These are phyloP conservation scores for Triticum urartu DNA, from an alignment of 176 grass and related monocot genomes.

Conservation along the genomic window DNA sequence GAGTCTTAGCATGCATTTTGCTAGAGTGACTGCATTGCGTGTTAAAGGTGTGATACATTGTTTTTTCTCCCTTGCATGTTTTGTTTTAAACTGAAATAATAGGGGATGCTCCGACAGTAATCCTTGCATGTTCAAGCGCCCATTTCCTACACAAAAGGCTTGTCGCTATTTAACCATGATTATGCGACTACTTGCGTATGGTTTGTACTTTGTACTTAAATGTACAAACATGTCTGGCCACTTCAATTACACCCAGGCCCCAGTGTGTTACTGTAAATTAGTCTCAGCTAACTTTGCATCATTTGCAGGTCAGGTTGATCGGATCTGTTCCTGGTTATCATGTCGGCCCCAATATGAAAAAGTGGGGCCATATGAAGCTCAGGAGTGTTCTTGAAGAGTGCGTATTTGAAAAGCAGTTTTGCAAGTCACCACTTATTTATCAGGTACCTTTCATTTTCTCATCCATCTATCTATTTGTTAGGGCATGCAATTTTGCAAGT, in stretches of 20 bases:
- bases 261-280: background rate
- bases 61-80: background rate
- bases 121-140: background rate
- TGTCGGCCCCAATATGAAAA: constrained; percentile 65
- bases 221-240: background rate
- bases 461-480: constrained; percentile 24
- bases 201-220: constrained; percentile 16
- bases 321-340: constrained; percentile 96
- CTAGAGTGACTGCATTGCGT: background rate
- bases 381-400: constrained; percentile 72
- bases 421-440: constrained; percentile 86
- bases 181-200: background rate
- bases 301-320: constrained; percentile 77
- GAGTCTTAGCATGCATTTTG: constrained; percentile 14
- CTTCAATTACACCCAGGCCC: background rate
- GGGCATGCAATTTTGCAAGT: constrained; percentile 12
- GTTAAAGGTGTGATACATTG: background rate
- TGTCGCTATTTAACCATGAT: background rate
- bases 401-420: constrained; percentile 77
- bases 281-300: background rate
- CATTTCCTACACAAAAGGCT: background rate
- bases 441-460: constrained; percentile 52
- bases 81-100: too few species aligned
- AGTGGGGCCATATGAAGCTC: constrained; percentile 96
- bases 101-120: too few species aligned